phyloP scores from a whole-genome alignment of 106 monocot genomes.

The Gastrodia elata region DNA sequence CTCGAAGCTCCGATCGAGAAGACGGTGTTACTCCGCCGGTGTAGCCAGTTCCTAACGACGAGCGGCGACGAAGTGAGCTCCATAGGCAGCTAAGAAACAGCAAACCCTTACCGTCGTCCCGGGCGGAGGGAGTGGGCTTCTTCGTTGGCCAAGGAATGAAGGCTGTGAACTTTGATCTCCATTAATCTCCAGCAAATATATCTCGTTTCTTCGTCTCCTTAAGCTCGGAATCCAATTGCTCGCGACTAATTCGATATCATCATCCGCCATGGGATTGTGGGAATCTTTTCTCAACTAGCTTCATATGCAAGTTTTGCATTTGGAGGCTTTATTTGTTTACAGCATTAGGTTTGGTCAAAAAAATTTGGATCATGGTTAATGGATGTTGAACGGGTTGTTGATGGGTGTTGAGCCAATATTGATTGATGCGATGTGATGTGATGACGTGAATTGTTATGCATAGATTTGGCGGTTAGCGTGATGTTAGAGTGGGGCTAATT shows the following conservation, averaged over 20 bases:
- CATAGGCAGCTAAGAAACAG: too few relatives aligned
- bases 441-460: not conserved
- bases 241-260: not conserved
- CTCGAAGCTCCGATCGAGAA: too few relatives aligned
- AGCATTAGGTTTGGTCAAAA: not conserved
- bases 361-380: not conserved
- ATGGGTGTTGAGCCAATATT: not conserved
- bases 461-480: not conserved
- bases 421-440: not conserved
- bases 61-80: too few relatives aligned
- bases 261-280: constrained; percentile 81
- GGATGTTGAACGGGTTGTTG: too few relatives aligned
- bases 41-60: too few relatives aligned
- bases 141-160: not conserved
- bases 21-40: too few relatives aligned
- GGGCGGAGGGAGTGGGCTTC: not conserved
- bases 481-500: not conserved
- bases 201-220: not conserved
- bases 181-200: not conserved
- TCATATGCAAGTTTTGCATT: constrained; percentile 37
- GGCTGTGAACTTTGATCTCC: not conserved
- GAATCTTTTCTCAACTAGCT: constrained; percentile 95
- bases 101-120: too few relatives aligned
- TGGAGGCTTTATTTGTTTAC: not conserved
- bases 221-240: not conserved